phyloP scores from a whole-genome alignment of 1,284 basidiomycete species.

The Trametes versicolor region DNA sequence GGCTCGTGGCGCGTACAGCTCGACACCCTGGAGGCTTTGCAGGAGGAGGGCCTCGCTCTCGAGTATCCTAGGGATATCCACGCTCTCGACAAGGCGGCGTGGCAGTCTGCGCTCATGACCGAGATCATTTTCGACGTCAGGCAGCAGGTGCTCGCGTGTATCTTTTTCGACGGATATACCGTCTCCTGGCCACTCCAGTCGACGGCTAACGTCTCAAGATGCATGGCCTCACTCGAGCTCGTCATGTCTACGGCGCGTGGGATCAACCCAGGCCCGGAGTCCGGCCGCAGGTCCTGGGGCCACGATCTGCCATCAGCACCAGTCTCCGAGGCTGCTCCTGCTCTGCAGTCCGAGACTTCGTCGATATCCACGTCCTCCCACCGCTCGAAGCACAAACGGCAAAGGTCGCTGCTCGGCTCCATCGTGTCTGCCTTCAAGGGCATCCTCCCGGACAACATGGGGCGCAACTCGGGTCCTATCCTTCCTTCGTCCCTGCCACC shows the following conservation, averaged over 20 bases:
- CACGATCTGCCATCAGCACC: conserved; percentile 25
- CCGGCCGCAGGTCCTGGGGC: conserved; percentile 5
- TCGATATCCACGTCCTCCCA: conserved; percentile 31
- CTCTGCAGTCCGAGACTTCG: conserved; percentile 14
- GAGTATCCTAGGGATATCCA: conserved; percentile 59
- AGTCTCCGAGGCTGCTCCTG: background rate
- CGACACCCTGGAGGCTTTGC: conserved; percentile 62
- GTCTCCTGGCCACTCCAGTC: conserved; percentile 57
- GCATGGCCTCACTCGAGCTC: conserved; percentile 54
- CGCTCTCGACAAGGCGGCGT: conserved; percentile 71
- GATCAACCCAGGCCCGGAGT: conserved; percentile 10
- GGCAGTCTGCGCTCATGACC: conserved; percentile 61
- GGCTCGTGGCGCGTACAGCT: conserved; percentile 64
- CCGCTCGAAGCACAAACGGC: conserved; percentile 60
- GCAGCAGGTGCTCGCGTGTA: conserved; percentile 55
- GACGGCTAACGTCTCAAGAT: conserved; percentile 43
- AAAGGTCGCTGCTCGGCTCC: conserved; percentile 72
- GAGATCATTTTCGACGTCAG: conserved; percentile 70
- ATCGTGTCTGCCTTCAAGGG: conserved; percentile 64
- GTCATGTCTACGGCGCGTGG: conserved; percentile 61
- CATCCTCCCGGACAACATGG: conserved; percentile 26
- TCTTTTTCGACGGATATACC: conserved; percentile 63
- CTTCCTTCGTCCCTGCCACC: conserved; percentile 22
- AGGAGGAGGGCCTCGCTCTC: conserved; percentile 28
- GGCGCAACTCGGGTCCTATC: conserved; percentile 20